Conservation (phyloP, 805 yeast species). For the Barnettozyma pratensis region DNA sequence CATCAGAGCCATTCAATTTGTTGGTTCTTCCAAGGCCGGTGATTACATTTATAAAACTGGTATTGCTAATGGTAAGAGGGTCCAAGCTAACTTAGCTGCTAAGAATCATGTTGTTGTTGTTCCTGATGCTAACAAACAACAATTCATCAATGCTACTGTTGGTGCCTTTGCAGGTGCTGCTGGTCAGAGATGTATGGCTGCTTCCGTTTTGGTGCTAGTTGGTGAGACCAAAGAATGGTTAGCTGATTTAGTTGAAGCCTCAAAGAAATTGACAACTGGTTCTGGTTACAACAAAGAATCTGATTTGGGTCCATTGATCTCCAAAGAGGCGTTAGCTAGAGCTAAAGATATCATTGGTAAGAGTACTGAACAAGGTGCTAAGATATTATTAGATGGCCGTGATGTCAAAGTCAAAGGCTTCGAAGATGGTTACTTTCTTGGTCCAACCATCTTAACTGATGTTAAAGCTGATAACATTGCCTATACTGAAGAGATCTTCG, state of each 20-base stretch:
- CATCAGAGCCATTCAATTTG: constrained; percentile 70
- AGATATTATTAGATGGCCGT: constrained; percentile 60
- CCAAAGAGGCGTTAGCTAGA: constrained; percentile 48
- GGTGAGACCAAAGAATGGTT: constrained; percentile 62
- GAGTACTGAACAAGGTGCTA: constrained; percentile 53
- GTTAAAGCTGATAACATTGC: constrained; percentile 61
- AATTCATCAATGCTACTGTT: constrained; percentile 57
- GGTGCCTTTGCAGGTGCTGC: constrained; percentile 85
- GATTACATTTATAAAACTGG: constrained; percentile 65
- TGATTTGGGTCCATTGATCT: constrained; percentile 68
- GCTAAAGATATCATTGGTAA: constrained; percentile 50
- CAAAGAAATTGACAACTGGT: constrained; percentile 51
- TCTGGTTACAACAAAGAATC: constrained; percentile 59
- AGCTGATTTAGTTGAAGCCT: constrained; percentile 51
- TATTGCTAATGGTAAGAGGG: constrained; percentile 66
- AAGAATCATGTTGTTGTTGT: constrained; percentile 69
- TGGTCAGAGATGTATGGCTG: constrained; percentile 82
- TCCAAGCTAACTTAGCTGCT: constrained; percentile 73
- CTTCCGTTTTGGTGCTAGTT: constrained; percentile 66
- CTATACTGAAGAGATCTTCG: constrained; percentile 70
- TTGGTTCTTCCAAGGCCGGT: constrained; percentile 74
- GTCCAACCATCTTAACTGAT: constrained; percentile 61
- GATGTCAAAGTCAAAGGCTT: constrained; percentile 40
- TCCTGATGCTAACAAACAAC: constrained; percentile 66
- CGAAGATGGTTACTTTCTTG: constrained; percentile 64